phyloP scores from a whole-genome alignment of 1,284 basidiomycete species.

The Irpex lacteus region DNA sequence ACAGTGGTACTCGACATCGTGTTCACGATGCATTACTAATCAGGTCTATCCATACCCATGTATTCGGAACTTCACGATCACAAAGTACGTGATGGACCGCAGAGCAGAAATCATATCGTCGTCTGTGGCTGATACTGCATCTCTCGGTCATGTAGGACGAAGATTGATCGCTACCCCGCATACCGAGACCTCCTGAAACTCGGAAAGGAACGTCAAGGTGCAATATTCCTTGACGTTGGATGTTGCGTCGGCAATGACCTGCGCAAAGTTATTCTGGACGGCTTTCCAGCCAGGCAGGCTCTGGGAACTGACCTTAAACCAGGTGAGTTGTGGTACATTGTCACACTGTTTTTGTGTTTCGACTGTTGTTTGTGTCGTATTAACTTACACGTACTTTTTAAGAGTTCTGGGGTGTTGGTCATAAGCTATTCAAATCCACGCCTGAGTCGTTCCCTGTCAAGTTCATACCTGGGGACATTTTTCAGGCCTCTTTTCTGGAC shows the following conservation, averaged over 20 bases:
- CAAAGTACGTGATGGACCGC: slow-evolving; percentile 27
- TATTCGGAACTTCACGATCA: slow-evolving; percentile 40
- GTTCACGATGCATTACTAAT: neutral
- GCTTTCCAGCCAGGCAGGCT: slow-evolving; percentile 31
- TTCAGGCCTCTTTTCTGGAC: slow-evolving; percentile 35
- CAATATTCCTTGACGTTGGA: slow-evolving; percentile 47
- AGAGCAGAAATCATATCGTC: neutral
- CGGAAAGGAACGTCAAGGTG: slow-evolving; percentile 33
- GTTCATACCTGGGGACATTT: slow-evolving; percentile 46
- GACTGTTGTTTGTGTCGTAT: too few species aligned
- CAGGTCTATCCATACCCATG: slow-evolving; percentile 39
- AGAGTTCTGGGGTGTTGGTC: slow-evolving; percentile 35
- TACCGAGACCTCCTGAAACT: slow-evolving; percentile 43
- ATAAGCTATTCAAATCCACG: slow-evolving; percentile 31
- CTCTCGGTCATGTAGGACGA: slow-evolving; percentile 12
- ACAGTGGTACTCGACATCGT: neutral
- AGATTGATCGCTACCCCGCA: slow-evolving; percentile 36
- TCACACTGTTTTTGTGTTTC: slow-evolving; percentile 22
- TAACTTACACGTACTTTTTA: slow-evolving; percentile 24
- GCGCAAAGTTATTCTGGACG: slow-evolving; percentile 40
- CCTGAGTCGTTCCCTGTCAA: slow-evolving; percentile 40
- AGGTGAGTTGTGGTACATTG: slow-evolving; percentile 19
- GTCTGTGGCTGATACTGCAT: neutral
- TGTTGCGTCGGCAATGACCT: slow-evolving; percentile 40
- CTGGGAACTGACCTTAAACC: slow-evolving; percentile 34